Base-by-base conservation (phyloP, 495 filamentous ascomycete species). In the Terfezia boudieri region DNA sequence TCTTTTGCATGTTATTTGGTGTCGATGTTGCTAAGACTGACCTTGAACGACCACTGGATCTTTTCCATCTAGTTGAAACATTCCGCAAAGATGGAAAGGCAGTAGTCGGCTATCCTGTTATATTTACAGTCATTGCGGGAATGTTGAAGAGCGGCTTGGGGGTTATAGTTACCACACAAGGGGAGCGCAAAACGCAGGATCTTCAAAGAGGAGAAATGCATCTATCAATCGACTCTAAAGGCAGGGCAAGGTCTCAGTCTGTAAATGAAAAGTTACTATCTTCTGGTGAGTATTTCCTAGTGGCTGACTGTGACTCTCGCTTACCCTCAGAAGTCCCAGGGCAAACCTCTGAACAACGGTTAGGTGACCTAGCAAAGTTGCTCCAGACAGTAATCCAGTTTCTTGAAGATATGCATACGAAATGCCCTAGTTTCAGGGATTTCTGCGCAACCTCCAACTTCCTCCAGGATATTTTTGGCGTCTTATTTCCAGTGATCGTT, bases 1-100 rank as follows among this genome's bases (percentile, higher is more conserved):
- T 84, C 62, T 89, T 98, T 68, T 77, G 84, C 50, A 81, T 95
- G 50, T 69, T 98, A 9, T 92, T 98, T 65, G 86, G 83, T 14
- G 71, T 75, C 51, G 86, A 94, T 63, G 74, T 90, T 57, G 80
- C 78, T 38, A 72, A 77, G 37, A 73, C 93, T 59, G 74, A 87
- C 61, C 76, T 84, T 60, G 77, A 82, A 55, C 74, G 74, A 57
- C 72, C 80, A 7, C 81, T 94, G 61, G 80, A 86, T 56, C 72
- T 81, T 17, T 81, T 76, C 63, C 78, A 71, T 49, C 73, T 96
- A 3, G 61, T 85, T 10, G 80, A 86, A 49, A 73, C 76, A 5
- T 92, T 96, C 62, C 58, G 68, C 4, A 59, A 64, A 5, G 67
- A 67, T 16, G 73, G 73, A 36, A 73, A 73, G 56, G 69, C 73